Base-by-base conservation (phyloP, 768 basidiomycete species). In the Phallus indusiatus region DNA sequence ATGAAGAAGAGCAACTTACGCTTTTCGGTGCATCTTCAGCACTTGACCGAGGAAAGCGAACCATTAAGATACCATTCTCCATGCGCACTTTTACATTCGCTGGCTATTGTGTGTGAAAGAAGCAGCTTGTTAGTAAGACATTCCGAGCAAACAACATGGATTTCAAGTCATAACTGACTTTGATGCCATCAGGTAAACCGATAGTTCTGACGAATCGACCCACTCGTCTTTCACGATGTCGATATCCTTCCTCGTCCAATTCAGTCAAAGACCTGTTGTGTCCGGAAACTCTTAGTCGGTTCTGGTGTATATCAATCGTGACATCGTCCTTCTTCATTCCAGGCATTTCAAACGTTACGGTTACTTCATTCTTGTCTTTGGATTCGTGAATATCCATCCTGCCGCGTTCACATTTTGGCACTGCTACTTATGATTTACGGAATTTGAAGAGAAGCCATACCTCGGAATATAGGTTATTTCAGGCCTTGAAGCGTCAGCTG, bases 271-370 rank as follows among this genome's bases (percentile, higher is more conserved):
- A 51, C 48, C 68, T 73, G 22, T 64, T 71, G 69, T 84, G 78
- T 10, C 80, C 83, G 2, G 81, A 77, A 51, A 85, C 65, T 49
- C 67, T 77, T 52, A 85, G 76, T 1, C 74, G 70, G 60, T 78
- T 76, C 60, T 77, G 73, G 60, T 77, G 75, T 8, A 81, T 64
- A 56, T 83, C 81, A 63, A 85, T 76, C 53, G 68, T 68, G 54
- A 84, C 71, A 59, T 82, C 69, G 48, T 81, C 76, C 35, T 78
- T 76, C 58, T 70, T 70, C 51, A 83, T 22, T 18, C 82, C 82
- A 0, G 84, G 82, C 8, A 85, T 69, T 63, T 85, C 83, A 64
- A 84, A 81, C 8, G 74, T 68, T 46, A 81, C 82, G 0, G 78
- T 80, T 46, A 84, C 76, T 35, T 71, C 65, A 64, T 81, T 80